Percentiles rank a stretch among this genome's conserved stretches.
phyloP scores from a whole-genome alignment of 1,284 basidiomycete genomes.

The Apiotrichum laibachii region DNA sequence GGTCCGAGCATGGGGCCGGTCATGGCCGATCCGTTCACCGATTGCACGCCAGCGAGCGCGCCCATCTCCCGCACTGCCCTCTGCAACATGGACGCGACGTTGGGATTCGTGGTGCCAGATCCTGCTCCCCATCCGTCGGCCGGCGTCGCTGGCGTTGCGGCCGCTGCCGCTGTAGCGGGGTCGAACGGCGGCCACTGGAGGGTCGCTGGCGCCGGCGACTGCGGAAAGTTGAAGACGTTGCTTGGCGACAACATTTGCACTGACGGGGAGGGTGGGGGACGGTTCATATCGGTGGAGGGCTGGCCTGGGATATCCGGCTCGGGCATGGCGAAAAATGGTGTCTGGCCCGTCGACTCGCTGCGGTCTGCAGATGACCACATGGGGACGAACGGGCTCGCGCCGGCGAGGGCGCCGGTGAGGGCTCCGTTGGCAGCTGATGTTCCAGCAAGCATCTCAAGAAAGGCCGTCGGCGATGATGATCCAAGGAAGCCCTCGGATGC shows the following conservation, averaged over 20 bases:
- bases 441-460: constrained; percentile 39
- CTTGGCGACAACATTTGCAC: constrained; percentile 35
- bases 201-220: constrained; percentile 14
- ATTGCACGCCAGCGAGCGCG: not conserved
- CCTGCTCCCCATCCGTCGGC: not conserved
- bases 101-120: not conserved
- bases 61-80: not conserved
- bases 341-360: constrained; percentile 25
- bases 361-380: constrained; percentile 19
- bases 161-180: too few relatives aligned
- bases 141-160: too few relatives aligned
- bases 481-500: not conserved
- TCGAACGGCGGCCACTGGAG: constrained; percentile 1
- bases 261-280: constrained; percentile 4
- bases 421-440: too few relatives aligned
- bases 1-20: not conserved
- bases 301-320: constrained; percentile 4
- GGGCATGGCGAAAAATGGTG: constrained; percentile 20
- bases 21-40: not conserved
- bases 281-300: not conserved
- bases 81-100: not conserved
- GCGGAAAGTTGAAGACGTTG: constrained; percentile 44
- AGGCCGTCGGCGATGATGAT: constrained; percentile 36
- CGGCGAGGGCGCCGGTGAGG: constrained; percentile 29
- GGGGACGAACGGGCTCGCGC: not conserved